Evolutionary conservation across 2,329 filamentous ascomycete species (phyloP), one percentile per base, ranked within the genome.

Genomic region (Leptographium procerum): DNA sequence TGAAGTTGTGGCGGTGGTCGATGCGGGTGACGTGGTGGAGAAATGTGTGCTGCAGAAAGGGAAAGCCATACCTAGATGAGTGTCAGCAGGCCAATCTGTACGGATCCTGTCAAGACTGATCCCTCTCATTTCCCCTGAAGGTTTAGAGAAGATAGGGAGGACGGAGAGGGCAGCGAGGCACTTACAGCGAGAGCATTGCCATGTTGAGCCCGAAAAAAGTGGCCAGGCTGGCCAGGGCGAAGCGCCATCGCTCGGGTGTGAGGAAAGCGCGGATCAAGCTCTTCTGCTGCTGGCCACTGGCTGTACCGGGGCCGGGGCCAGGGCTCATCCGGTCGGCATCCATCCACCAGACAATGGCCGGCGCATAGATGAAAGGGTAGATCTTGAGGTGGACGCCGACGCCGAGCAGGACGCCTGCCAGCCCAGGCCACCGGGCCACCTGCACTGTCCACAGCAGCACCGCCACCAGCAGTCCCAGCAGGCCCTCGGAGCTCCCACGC

Each of bases 1-100:
- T 96, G 74, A 99, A 99, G 75, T 99, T 99, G 75, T 99, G 94
- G 16, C 94, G 87, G 72, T 99, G 94, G 70, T 99, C 94, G 70
- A 96, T 87, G 60, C 94, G 87, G 5, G 87, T 91, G 61, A 97
- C 77, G 71, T 99, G 94, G 73, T 99, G 91, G 60, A 96, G 80
- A 73, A 87, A 99, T 45, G 91, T 97, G 71, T 99, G 91, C 60
- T 88, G 79, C 33, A 97, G 71, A 73, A 97, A 99, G 0, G 88
- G 85, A 61, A 73, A 73, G 50, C 88, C 90, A 69, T 97, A 95
- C 56, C 84, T 88, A 65, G 14, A 10, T 1, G n/a, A 26, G n/a
- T 6, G 36, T 33, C 55, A 60, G 64, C 62, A 63, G 60, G 8
- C 7, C 14, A 7, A 10, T 31, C 33, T 4, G 10, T 19, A 31